A percentile compares a stretch with the other conserved stretches of the same genome.
phyloP scores from a whole-genome alignment of 257 asterid genomes.

The Solanum rostratum region DNA sequence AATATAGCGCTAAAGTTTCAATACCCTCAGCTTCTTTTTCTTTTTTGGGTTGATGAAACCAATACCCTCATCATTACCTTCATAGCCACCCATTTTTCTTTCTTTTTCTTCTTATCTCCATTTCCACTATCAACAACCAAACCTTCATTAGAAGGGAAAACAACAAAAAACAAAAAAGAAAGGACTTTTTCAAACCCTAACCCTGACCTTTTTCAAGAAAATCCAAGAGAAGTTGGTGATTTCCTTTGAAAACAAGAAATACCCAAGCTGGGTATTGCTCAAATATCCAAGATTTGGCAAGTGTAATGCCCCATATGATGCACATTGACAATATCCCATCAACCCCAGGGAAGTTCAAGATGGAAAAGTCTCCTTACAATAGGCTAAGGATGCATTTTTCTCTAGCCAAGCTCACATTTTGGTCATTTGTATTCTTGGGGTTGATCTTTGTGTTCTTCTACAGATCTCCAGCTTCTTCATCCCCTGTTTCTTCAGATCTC shows the following conservation, averaged over 20 bases:
- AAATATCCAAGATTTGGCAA: constrained; percentile 10
- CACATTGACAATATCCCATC: constrained; percentile 67
- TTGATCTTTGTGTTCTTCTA: constrained; percentile 66
- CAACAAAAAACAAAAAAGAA: background rate
- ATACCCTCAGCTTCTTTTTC: background rate
- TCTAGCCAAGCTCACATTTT: constrained; percentile 71
- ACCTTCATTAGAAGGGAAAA: background rate
- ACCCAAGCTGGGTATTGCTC: constrained; percentile 7
- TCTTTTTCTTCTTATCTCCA: background rate
- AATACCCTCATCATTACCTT: constrained; percentile 1
- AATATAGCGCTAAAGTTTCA: constrained; percentile 10
- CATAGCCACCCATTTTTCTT: constrained; percentile 9
- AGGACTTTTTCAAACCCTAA: constrained; percentile 16
- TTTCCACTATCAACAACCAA: constrained; percentile 12
- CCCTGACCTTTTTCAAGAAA: constrained; percentile 4
- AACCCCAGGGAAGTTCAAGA: constrained; percentile 92
- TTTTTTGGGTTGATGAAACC: background rate
- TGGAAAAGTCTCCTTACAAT: constrained; percentile 73
- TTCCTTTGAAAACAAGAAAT: constrained; percentile 5
- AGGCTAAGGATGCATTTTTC: constrained; percentile 70
- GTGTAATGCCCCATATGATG: constrained; percentile 38
- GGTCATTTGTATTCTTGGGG: constrained; percentile 80
- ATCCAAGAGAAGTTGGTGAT: background rate
- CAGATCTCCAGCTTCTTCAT: constrained; percentile 57
- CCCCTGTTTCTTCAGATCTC: constrained; percentile 57